Evolutionary conservation across 768 basidiomycete genomes (phyloP), one percentile per base, ranked within the genome.

Genomic region (Suillus sp.): DNA sequence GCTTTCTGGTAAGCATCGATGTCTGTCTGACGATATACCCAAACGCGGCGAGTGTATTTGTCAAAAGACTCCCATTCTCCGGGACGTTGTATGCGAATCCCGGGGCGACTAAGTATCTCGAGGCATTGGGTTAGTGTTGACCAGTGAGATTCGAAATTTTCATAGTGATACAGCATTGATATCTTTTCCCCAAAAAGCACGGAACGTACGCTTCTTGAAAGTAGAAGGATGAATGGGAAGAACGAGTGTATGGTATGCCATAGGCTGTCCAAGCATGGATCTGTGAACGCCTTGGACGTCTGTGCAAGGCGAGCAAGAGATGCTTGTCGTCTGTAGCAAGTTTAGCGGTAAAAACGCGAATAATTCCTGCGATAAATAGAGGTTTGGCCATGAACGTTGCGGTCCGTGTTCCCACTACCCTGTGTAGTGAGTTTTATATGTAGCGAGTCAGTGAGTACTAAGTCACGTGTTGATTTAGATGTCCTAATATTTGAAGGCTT

Each of bases 311-410:
- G 45, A 35, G 51, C 45, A 10, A 48, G 45, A 32, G 25, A 55
- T 37, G 59, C 60, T 65, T 54, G 22, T 68, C 43, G 35, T 43
- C 32, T n/a, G 20, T n/a, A n/a, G n/a, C 43, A 22, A 68, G 38
- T 18, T 68, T n/a, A 10, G 58, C 56, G 18, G 68, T 30, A 25
- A 68, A 61, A 25, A 61, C 37, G 25, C 40, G 34, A 9, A 65
- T 40, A 30, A 68, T 68, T 42, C 65, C 64, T 0, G 58, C 60
- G 3, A 68, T 65, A 42, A 50, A 61, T 30, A 68, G 38, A 45
- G 43, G 43, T 8, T 20, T 43, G 20, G 42, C 9, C 42, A 43
- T 43, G 35, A 35, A 35, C 8, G 20, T 20, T 42, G 42, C 6
- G 35, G 32, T 34, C 32, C n/a, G n/a, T n/a, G n/a, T n/a, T n/a